Evolutionary conservation across 768 basidiomycete genomes (phyloP).

Genomic region (Xerocomellus chrysenteron): DNA sequence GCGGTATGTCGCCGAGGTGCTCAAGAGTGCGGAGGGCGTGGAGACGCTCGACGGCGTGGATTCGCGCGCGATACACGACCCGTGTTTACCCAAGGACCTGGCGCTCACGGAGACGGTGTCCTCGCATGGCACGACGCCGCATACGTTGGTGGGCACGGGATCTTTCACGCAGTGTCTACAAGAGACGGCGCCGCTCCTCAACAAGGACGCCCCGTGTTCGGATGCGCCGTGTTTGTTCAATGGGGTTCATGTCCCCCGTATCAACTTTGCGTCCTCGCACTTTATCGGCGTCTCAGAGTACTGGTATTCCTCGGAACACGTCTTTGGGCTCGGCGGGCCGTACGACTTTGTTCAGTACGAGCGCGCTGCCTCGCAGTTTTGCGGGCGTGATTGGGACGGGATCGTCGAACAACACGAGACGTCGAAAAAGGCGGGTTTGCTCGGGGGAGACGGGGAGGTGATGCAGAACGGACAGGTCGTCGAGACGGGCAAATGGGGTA

Average conservation of each 20-base stretch:
- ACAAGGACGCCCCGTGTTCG: constrained; percentile 80
- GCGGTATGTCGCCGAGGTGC: constrained; percentile 75
- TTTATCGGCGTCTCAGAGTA: constrained; percentile 99
- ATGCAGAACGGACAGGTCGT: constrained; percentile 58
- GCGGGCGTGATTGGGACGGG: constrained; percentile 72
- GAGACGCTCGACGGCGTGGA: constrained; percentile 18
- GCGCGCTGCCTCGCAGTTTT: constrained; percentile 85
- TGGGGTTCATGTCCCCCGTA: constrained; percentile 89
- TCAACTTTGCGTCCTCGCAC: constrained; percentile 89
- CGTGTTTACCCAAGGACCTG: constrained; percentile 85
- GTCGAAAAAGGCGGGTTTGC: constrained; percentile 45
- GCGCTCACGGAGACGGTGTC: constrained; percentile 55
- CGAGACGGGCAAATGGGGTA: constrained; percentile 66
- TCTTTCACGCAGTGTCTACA: constrained; percentile 84
- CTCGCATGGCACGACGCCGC: constrained; percentile 49
- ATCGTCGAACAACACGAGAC: constrained; percentile 66
- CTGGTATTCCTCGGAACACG: constrained; percentile 98
- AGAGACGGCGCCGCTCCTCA: constrained; percentile 72
- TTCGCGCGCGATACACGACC: constrained; percentile 62
- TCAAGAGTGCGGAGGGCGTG: constrained; percentile 54
- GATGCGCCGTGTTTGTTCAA: constrained; percentile 90
- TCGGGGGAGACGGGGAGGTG: constrained; percentile 68
- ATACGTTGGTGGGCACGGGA: constrained; percentile 79
- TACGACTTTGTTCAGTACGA: constrained; percentile 98
- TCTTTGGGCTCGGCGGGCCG: constrained; percentile 90